Evolutionary conservation across 2,329 filamentous ascomycete genomes (phyloP).

Genomic region (Exutisphaerella laricina): DNA sequence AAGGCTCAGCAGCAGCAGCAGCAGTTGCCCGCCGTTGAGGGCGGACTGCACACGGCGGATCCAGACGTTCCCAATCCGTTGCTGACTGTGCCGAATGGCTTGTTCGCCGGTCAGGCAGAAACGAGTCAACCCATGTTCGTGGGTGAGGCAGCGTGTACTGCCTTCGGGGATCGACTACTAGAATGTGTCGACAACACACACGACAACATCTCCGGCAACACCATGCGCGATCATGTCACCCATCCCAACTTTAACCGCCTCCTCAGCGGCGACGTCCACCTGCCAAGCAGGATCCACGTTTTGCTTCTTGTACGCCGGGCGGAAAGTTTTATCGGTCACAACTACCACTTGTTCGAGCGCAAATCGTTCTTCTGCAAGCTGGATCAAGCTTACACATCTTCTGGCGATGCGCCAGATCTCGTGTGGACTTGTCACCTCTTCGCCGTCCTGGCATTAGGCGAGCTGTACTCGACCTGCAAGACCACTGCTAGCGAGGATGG

Average conservation of each 20-base stretch:
- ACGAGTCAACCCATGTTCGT: conserved; percentile 21
- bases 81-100: conserved; percentile 21
- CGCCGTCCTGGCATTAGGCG: conserved; percentile 44
- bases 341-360: conserved; percentile 41
- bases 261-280: conserved; percentile 14
- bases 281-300: conserved; percentile 25
- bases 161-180: conserved; percentile 24
- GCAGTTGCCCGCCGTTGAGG: background rate
- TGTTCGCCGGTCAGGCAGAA: conserved; percentile 9
- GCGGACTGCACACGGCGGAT: conserved; percentile 8
- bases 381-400: conserved; percentile 37
- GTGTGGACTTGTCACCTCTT: conserved; percentile 41
- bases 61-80: conserved; percentile 23
- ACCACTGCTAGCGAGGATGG: conserved; percentile 27
- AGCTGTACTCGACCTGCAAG: conserved; percentile 42
- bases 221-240: conserved; percentile 20
- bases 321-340: conserved; percentile 33
- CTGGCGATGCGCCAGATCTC: conserved; percentile 31
- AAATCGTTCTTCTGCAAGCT: conserved; percentile 37
- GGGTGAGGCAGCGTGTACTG: conserved; percentile 24
- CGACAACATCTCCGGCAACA: conserved; percentile 12
- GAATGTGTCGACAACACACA: conserved; percentile 19
- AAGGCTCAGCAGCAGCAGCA: conserved; percentile 1
- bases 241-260: conserved; percentile 17
- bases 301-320: conserved; percentile 23